Evolutionary conservation across 202 grass and related monocot species (phyloP), one percentile per base, ranked within the genome.

Genomic region (Zoysia matrella): DNA sequence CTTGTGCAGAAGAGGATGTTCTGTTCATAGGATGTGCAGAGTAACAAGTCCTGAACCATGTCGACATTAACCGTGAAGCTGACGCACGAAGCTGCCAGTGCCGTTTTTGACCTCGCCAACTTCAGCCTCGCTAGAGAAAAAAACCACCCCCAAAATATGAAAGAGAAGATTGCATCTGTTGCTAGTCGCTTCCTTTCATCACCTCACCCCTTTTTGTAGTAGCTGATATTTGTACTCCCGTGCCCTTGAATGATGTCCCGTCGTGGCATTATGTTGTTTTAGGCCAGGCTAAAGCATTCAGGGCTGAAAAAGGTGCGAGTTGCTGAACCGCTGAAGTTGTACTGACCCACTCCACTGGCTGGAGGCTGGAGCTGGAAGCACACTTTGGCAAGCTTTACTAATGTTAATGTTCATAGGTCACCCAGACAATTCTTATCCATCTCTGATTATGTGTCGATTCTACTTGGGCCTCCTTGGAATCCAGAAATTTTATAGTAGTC

Each of bases 1-100:
- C 13, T 71, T 69, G 14, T 88, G 70, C 87, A 94, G 92, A 92
- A 83, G 81, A 77, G 92, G 76, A 52, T 84, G 78, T 94, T 94
- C 52, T 94, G 92, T 83, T 86, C 69, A 82, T 94, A 94, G 89
- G 80, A 77, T 36, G 4, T 74, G 42, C 22, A 30, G 22, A 30
- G 22, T 30, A 30, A 30, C 22, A 49, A 12, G 14, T 41, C 58
- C 3, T 3, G n/a, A 81, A 81, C 77, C 52, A 72, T 66, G 70
- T 41, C 54, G 13, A 64, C 71, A 61, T 75, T 80, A 83, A 83
- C 87, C 13, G 1, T 70, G 43, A 41, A 80, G 77, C 77, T 60
- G 71, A 50, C 55, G 0, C 36, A 6, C 1, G 53, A 76, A 79
- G 83, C 56, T 48, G 65, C 80, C 80, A 60, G 69, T 64, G 55